Base-by-base conservation (phyloP, 495 filamentous ascomycete species). In the Penicillium roqueforti region DNA sequence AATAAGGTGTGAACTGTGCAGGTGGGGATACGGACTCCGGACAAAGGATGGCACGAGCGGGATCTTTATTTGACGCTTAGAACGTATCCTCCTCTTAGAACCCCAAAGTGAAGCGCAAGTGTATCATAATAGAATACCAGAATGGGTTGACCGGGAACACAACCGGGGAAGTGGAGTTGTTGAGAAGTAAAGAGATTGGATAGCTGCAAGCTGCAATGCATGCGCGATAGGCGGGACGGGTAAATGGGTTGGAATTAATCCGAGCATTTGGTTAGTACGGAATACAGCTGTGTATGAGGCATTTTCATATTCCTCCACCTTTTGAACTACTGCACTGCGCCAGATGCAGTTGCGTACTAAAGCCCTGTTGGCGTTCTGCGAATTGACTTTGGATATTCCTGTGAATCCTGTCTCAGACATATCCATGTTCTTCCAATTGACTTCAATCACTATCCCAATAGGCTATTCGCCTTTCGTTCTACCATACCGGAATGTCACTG, bases 1-100 rank as follows among this genome's bases (percentile, higher is more conserved):
- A 63, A 63, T 66, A 66, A 66, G 55, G 58, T 66, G 63, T 64
- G 63, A 66, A 61, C 63, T 64, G 63, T 66, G 63, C 63, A 58
- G 51, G 60, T 57, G 53, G 57, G 23, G 19, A 42, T 25, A 36
- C 50, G 40, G 49, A 51, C 39, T 51, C 38, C 49, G 49, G 49
- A 9, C 48, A 40, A 9, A 38, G 23, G 23, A 44, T 52, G 40
- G 40, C 50, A 52, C 50, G 40, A 36, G 50, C 50, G 40, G 50
- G 50, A 60, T 55, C 31, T 58, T 20, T 19, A 11, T 47, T 23
- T 22, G 18, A 42, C 25, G 2, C 28, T 29, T 13, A 26, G 4
- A 26, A 26, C 25, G 25, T 26, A 4, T 26, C 5, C 2, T 26
- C 25, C 5, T 26, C 25, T 4, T 5, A 26, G 3, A 1, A 36